Conservation (phyloP, 257 asterid genomes). For the Fraxinus americana region DNA sequence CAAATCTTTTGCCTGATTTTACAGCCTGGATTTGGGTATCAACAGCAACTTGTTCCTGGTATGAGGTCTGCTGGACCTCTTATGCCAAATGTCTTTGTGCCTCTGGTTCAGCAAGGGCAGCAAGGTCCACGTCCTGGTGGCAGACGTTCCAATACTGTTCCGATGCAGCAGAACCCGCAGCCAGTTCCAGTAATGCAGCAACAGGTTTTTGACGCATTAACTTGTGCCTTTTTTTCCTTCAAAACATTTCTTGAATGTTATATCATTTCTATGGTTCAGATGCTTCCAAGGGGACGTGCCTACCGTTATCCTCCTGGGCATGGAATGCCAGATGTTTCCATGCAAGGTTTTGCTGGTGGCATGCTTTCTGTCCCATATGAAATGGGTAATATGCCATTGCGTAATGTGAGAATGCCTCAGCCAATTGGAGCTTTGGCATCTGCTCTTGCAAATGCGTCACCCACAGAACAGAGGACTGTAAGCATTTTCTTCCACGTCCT, state of each 20-base stretch:
- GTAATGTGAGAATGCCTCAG: slow-evolving; percentile 64
- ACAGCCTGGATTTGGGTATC: slow-evolving; percentile 98
- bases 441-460: slow-evolving; percentile 92
- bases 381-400: slow-evolving; percentile 79
- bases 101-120: slow-evolving; percentile 87
- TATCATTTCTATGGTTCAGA: slow-evolving; percentile 36
- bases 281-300: slow-evolving; percentile 93
- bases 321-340: slow-evolving; percentile 61
- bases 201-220: slow-evolving; percentile 42
- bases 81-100: slow-evolving; percentile 85
- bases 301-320: slow-evolving; percentile 80
- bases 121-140: slow-evolving; percentile 97
- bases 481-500: slow-evolving; percentile 21
- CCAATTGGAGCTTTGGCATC: slow-evolving; percentile 91
- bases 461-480: slow-evolving; percentile 89
- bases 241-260: not conserved
- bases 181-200: slow-evolving; percentile 84
- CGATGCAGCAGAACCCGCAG: slow-evolving; percentile 81
- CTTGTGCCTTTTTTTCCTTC: not conserved
- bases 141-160: slow-evolving; percentile 61
- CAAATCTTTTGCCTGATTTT: slow-evolving; percentile 5
- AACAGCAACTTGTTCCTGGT: slow-evolving; percentile 96
- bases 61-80: slow-evolving; percentile 91
- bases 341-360: slow-evolving; percentile 72
- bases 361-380: slow-evolving; percentile 83